A percentile compares a stretch with the other conserved stretches of the same genome.
These are phyloP conservation scores for Pyrenochaeta sp. DNA, from an alignment of 2,329 filamentous ascomycete genomes.

Conservation along the genomic window DNA sequence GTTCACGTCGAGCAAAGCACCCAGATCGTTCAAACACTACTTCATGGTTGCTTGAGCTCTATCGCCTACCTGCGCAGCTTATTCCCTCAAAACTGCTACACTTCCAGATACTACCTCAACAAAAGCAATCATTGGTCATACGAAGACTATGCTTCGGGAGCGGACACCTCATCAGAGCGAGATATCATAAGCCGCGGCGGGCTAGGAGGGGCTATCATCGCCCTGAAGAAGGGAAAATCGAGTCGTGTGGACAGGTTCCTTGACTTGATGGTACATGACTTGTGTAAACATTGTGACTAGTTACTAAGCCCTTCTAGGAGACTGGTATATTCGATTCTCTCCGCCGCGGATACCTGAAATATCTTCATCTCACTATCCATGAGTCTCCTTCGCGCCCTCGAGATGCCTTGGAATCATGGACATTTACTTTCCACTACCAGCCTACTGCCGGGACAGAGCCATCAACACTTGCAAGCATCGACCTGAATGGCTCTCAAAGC, in stretches of 20 bases:
- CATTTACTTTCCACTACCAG: constrained; percentile 57
- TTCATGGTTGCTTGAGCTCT: constrained; percentile 5
- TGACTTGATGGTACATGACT: constrained; percentile 1
- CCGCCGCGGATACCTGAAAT: constrained; percentile 50
- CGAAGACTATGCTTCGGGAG: constrained; percentile 1
- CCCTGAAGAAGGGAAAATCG: constrained; percentile 5
- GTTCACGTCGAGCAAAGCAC: constrained; percentile 2
- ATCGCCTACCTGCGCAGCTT: background rate
- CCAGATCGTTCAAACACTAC: constrained; percentile 3
- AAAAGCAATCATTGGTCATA: constrained; percentile 3
- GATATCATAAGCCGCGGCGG: background rate
- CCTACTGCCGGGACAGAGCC: background rate
- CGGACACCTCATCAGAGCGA: background rate
- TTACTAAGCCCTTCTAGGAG: constrained; percentile 48
- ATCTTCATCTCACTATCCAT: constrained; percentile 57
- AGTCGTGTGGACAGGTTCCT: constrained; percentile 6
- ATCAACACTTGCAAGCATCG: constrained; percentile 25
- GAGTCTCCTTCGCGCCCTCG: constrained; percentile 45
- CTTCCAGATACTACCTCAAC: background rate
- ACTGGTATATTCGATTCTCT: constrained; percentile 58
- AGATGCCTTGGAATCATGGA: constrained; percentile 59
- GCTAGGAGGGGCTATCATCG: background rate
- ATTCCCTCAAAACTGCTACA: constrained; percentile 4
- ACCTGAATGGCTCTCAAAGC: constrained; percentile 37
- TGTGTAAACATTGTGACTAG: background rate